Conservation (phyloP, 1,284 basidiomycete genomes). For the Rhodotorula sp. region DNA sequence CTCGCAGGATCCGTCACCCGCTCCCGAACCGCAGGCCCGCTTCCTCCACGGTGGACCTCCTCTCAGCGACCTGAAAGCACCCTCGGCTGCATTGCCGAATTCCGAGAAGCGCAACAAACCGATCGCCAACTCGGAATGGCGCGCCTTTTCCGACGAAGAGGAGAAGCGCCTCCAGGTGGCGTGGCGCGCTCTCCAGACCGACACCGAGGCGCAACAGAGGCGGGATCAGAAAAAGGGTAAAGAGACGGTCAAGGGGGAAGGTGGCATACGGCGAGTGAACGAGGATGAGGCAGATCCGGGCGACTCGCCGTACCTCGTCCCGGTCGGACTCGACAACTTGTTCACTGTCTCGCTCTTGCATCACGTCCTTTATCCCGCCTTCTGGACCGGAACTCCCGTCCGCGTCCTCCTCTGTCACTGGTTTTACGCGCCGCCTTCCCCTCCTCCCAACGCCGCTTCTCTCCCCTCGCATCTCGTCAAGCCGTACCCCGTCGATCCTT, state of each 20-base stretch:
- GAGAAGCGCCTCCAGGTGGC: slow-evolving; percentile 36
- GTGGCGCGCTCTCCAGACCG: slow-evolving; percentile 26
- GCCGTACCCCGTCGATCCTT: slow-evolving; percentile 44
- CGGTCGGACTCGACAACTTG: slow-evolving; percentile 46
- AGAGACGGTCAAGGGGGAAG: slow-evolving; percentile 17
- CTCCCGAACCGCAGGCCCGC: slow-evolving; percentile 12
- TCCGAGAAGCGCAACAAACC: slow-evolving; percentile 16
- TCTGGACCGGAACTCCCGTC: slow-evolving; percentile 49
- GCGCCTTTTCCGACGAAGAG: slow-evolving; percentile 44
- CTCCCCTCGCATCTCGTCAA: slow-evolving; percentile 38
- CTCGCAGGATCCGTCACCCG: neutral
- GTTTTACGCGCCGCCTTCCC: slow-evolving; percentile 48
- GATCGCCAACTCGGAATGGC: slow-evolving; percentile 32
- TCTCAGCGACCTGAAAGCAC: slow-evolving; percentile 32
- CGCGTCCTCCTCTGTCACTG: slow-evolving; percentile 47
- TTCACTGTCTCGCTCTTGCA: slow-evolving; percentile 43
- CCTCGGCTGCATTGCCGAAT: slow-evolving; percentile 15
- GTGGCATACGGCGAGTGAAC: slow-evolving; percentile 6
- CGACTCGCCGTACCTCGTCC: slow-evolving; percentile 38
- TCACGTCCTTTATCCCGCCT: slow-evolving; percentile 47
- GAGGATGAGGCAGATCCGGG: slow-evolving; percentile 19
- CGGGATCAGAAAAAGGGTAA: slow-evolving; percentile 11
- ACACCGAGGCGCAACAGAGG: slow-evolving; percentile 10
- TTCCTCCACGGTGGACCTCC: slow-evolving; percentile 38
- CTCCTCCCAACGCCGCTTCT: slow-evolving; percentile 33